These are phyloP conservation scores for Mortierella sp. DNA, from an alignment of 371 early-diverging fungal species.

Conservation along the genomic window DNA sequence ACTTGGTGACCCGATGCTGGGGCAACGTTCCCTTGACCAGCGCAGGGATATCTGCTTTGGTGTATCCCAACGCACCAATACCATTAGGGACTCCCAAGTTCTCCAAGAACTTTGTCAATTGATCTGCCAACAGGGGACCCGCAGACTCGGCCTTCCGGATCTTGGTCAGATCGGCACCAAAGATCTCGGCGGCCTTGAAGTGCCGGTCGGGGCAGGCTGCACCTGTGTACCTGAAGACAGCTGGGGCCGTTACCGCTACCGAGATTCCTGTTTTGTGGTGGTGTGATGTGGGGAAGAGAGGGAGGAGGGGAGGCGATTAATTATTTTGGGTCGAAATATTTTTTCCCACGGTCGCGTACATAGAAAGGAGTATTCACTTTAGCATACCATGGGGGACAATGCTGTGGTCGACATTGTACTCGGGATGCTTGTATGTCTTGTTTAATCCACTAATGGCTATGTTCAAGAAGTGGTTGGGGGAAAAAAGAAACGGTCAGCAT, in stretches of 20 bases:
- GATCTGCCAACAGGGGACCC: constrained; percentile 84
- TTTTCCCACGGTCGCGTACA: constrained; percentile 3
- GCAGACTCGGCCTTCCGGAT: constrained; percentile 76
- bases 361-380: not conserved
- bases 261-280: constrained; percentile 79
- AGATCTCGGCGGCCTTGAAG: constrained; percentile 84
- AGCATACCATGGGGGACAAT: constrained; percentile 59
- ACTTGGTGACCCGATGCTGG: constrained; percentile 93
- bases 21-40: constrained; percentile 91
- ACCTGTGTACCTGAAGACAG: constrained; percentile 90
- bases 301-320: not conserved
- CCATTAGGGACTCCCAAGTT: constrained; percentile 88
- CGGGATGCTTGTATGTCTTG: constrained; percentile 85
- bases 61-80: constrained; percentile 84
- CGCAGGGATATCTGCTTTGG: constrained; percentile 74
- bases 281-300: constrained; percentile 3
- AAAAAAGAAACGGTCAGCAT: not conserved
- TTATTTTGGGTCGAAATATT: not conserved
- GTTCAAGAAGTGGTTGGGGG: constrained; percentile 57
- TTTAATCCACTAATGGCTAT: constrained; percentile 90
- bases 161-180: constrained; percentile 68
- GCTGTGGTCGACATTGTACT: constrained; percentile 81
- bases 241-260: constrained; percentile 91
- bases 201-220: constrained; percentile 88
- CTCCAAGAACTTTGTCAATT: constrained; percentile 80